These are phyloP conservation scores for Rutstroemia sp. DNA, from an alignment of 2,329 filamentous ascomycete species.

Conservation along the genomic window DNA sequence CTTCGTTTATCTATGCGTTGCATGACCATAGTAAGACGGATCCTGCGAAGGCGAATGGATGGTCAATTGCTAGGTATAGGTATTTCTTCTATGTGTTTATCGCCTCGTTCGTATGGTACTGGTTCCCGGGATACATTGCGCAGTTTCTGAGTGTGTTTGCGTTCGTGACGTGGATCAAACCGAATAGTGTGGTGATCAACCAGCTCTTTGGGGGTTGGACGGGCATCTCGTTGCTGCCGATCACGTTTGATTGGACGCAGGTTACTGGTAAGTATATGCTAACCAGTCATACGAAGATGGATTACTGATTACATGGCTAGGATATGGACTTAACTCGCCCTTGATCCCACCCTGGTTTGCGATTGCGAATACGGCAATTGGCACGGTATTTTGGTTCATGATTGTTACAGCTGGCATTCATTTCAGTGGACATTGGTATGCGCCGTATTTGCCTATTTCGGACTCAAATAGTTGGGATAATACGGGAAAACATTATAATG, in stretches of 20 bases:
- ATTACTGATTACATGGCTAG: conserved; percentile 44
- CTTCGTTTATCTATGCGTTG: conserved; percentile 31
- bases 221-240: conserved; percentile 60
- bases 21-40: conserved; percentile 54
- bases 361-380: conserved; percentile 65
- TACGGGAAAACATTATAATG: conserved; percentile 52
- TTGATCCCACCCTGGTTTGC: conserved; percentile 57
- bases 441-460: conserved; percentile 53
- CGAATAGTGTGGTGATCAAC: conserved; percentile 60
- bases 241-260: conserved; percentile 54
- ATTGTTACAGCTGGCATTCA: conserved; percentile 52
- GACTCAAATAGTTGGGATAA: conserved; percentile 58
- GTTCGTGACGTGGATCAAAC: conserved; percentile 65
- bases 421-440: conserved; percentile 60
- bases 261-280: conserved; percentile 29
- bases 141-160: conserved; percentile 65
- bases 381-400: conserved; percentile 58
- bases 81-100: conserved; percentile 33
- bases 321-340: conserved; percentile 51
- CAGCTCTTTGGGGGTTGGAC: conserved; percentile 63
- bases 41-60: conserved; percentile 36
- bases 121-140: conserved; percentile 52
- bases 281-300: conserved; percentile 27
- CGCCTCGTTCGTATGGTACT: conserved; percentile 44
- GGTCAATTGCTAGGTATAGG: conserved; percentile 38